phyloP scores from a whole-genome alignment of 129 eudicot genomes.

The Artemisia annua region DNA sequence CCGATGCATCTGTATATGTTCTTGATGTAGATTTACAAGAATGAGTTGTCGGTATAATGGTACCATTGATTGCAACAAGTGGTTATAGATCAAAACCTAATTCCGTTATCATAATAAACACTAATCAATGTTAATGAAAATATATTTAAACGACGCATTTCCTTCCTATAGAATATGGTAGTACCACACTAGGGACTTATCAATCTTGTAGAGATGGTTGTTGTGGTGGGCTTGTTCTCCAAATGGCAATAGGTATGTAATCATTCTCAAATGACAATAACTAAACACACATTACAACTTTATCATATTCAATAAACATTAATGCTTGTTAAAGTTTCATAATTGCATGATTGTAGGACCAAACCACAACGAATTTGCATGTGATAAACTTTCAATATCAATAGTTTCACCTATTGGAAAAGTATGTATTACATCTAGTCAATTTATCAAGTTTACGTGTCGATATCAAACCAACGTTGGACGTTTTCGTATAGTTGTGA shows the following conservation, averaged over 20 bases:
- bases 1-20: too few relatives aligned
- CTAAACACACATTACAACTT: constrained; percentile 30
- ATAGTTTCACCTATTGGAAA: background rate
- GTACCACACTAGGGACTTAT: background rate
- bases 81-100: too few relatives aligned
- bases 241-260: constrained; percentile 22
- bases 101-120: constrained; percentile 13
- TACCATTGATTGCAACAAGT: too few relatives aligned
- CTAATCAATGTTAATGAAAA: constrained; percentile 9
- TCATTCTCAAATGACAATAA: constrained; percentile 29
- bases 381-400: constrained; percentile 5
- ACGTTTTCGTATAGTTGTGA: background rate
- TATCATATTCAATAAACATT: constrained; percentile 22
- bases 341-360: constrained; percentile 19
- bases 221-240: constrained; percentile 29
- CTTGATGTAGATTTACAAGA: too few relatives aligned
- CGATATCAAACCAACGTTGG: too few relatives aligned
- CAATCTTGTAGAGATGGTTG: constrained; percentile 18
- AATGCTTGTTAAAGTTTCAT: constrained; percentile 34
- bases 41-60: too few relatives aligned
- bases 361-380: constrained; percentile 28
- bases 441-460: background rate
- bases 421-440: background rate
- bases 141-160: too few relatives aligned
- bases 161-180: background rate